phyloP scores from a whole-genome alignment of 176 grass and related monocot genomes.

The Oryza nivara region DNA sequence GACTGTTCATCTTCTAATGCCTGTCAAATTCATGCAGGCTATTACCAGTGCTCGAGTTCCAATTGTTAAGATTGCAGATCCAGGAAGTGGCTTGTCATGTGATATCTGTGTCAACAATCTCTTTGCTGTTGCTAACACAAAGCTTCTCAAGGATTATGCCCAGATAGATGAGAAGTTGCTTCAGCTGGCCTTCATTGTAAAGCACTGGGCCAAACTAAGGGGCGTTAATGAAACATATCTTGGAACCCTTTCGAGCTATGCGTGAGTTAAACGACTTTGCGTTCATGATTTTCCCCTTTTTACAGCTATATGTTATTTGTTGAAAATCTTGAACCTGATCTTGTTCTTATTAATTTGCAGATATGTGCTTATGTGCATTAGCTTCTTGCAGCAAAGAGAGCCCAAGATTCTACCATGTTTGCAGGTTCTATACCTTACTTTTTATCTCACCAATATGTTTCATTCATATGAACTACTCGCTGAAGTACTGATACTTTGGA shows the following conservation, averaged over 20 bases:
- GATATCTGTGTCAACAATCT: constrained; percentile 77
- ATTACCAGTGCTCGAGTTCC: constrained; percentile 64
- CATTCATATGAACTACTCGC: neutral
- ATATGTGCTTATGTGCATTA: constrained; percentile 78
- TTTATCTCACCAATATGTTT: neutral
- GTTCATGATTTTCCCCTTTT: neutral
- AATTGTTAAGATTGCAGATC: constrained; percentile 57
- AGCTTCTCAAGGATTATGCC: constrained; percentile 70
- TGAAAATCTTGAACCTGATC: neutral
- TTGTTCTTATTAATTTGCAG: constrained; percentile 41
- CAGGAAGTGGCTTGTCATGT: constrained; percentile 50
- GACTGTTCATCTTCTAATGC: neutral
- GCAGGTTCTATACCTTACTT: constrained; percentile 50
- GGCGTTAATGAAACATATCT: constrained; percentile 56
- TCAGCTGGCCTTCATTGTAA: constrained; percentile 74
- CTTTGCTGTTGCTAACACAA: constrained; percentile 66
- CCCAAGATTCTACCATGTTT: constrained; percentile 74
- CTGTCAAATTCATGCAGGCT: constrained; percentile 43
- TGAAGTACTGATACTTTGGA: neutral
- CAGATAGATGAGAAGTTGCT: constrained; percentile 58
- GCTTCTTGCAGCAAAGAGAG: constrained; percentile 60
- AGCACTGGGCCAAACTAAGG: constrained; percentile 71
- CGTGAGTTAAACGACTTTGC: constrained; percentile 38
- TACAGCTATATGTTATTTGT: neutral
- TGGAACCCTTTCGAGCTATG: constrained; percentile 73